A percentile compares a stretch with the other conserved stretches of the same genome.
Conservation (phyloP, 495 filamentous ascomycete genomes). For the Neurospora intermedia region DNA sequence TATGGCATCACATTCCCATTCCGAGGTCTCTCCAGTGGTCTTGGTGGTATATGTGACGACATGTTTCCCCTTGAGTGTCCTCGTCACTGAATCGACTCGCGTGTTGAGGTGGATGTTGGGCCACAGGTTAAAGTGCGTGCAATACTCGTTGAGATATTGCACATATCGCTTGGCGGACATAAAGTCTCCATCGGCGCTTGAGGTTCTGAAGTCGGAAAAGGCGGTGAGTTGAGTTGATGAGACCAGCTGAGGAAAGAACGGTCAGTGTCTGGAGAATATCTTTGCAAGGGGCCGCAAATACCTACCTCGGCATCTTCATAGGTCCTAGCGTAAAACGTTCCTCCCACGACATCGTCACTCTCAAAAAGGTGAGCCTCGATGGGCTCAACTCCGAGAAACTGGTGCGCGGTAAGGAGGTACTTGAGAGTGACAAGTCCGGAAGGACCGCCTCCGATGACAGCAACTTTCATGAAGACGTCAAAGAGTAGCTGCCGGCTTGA, state of each 20-base stretch:
- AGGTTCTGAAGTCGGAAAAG: conserved; percentile 30
- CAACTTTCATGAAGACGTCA: conserved; percentile 15
- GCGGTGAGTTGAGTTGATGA: conserved; percentile 31
- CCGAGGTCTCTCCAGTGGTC: conserved; percentile 2
- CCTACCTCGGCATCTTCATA: conserved; percentile 30
- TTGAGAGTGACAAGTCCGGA: conserved; percentile 37
- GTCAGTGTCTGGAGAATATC: not conserved
- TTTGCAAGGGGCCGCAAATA: not conserved
- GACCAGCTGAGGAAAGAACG: conserved; percentile 19
- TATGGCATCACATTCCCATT: conserved; percentile 29
- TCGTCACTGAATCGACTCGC: conserved; percentile 13
- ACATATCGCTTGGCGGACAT: conserved; percentile 21
- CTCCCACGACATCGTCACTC: conserved; percentile 15
- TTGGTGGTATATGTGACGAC: conserved; percentile 13
- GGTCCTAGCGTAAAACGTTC: conserved; percentile 21
- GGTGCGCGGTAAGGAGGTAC: conserved; percentile 27
- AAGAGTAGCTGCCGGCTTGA: not conserved
- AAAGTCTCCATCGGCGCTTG: conserved; percentile 24
- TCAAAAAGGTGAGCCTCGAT: conserved; percentile 26
- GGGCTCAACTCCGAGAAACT: conserved; percentile 15
- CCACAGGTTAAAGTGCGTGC: conserved; percentile 28
- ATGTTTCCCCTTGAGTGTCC: conserved; percentile 15
- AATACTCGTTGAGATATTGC: conserved; percentile 31
- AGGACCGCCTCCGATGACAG: conserved; percentile 35
- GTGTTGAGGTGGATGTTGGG: conserved; percentile 27